phyloP scores from a whole-genome alignment of 257 asterid genomes.

The Oldenlandia corymbosa region DNA sequence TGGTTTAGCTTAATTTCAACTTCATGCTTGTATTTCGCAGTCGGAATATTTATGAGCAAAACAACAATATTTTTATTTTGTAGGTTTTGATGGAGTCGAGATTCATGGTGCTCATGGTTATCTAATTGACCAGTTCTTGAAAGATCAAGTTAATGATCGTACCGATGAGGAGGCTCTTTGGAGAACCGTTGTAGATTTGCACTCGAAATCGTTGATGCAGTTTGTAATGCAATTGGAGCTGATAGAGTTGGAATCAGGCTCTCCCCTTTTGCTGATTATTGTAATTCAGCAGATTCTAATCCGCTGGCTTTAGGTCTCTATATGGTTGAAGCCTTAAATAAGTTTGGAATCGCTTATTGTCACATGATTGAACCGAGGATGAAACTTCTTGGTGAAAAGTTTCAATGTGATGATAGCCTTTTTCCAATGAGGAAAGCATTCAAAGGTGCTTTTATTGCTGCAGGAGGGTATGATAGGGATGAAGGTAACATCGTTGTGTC shows the following conservation, averaged over 20 bases:
- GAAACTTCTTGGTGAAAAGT: not conserved
- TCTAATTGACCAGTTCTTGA: slow-evolving; percentile 63
- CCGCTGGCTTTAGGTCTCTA: slow-evolving; percentile 54
- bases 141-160: slow-evolving; percentile 57
- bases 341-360: slow-evolving; percentile 41
- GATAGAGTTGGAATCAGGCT: slow-evolving; percentile 57
- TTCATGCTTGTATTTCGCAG: too few relatives aligned
- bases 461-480: slow-evolving; percentile 57
- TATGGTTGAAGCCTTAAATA: slow-evolving; percentile 47
- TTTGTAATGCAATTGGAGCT: slow-evolving; percentile 43
- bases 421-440: slow-evolving; percentile 53
- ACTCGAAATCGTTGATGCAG: slow-evolving; percentile 48
- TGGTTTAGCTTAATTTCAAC: too few relatives aligned
- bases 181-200: slow-evolving; percentile 65
- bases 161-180: slow-evolving; percentile 60
- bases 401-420: slow-evolving; percentile 25
- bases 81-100: slow-evolving; percentile 83
- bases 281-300: slow-evolving; percentile 46
- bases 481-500: slow-evolving; percentile 55
- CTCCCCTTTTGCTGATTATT: slow-evolving; percentile 42
- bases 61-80: not conserved
- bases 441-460: slow-evolving; percentile 57
- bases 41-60: too few relatives aligned
- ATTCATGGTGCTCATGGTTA: slow-evolving; percentile 72
- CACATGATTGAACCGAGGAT: slow-evolving; percentile 63